Conservation (phyloP, 2,329 filamentous ascomycete species). For the Xylariales sp. region DNA sequence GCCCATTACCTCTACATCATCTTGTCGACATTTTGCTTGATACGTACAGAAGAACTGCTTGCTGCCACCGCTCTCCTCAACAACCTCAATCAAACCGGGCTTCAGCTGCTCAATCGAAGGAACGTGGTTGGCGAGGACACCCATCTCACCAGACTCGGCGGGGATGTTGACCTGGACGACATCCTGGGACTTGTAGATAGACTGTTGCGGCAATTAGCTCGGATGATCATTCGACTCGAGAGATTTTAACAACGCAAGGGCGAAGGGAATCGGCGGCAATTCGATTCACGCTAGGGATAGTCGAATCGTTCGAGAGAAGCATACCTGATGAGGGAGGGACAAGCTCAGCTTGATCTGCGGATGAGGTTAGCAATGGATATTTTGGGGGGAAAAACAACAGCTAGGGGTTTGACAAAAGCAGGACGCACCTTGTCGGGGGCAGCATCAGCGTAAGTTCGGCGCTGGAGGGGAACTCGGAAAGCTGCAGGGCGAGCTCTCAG, state of each 20-base stretch:
- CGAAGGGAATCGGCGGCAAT: background rate
- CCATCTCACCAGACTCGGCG: conserved; percentile 98
- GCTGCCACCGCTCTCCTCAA: conserved; percentile 83
- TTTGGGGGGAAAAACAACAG: conserved; percentile 13
- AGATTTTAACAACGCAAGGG: too few species aligned
- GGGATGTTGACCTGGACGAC: conserved; percentile 97
- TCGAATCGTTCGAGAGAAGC: conserved; percentile 24
- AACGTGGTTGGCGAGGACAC: conserved; percentile 98
- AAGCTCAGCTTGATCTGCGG: conserved; percentile 90
- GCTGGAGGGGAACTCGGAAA: conserved; percentile 72
- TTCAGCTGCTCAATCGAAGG: conserved; percentile 98
- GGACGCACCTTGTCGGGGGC: conserved; percentile 71
- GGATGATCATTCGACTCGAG: background rate
- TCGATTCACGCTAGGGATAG: background rate
- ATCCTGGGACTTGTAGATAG: conserved; percentile 64
- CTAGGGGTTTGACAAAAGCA: conserved; percentile 7
- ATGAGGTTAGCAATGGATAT: conserved; percentile 24
- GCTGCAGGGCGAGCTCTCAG: conserved; percentile 76
- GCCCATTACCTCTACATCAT: conserved; percentile 1
- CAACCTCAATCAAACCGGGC: conserved; percentile 89
- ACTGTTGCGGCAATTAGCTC: conserved; percentile 57
- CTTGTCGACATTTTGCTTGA: background rate
- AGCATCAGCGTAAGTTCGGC: conserved; percentile 87
- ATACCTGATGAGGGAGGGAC: conserved; percentile 96
- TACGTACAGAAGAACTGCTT: conserved; percentile 98